Evolutionary conservation across 768 basidiomycete species (phyloP).

Genomic region (Termitomyces sp.): DNA sequence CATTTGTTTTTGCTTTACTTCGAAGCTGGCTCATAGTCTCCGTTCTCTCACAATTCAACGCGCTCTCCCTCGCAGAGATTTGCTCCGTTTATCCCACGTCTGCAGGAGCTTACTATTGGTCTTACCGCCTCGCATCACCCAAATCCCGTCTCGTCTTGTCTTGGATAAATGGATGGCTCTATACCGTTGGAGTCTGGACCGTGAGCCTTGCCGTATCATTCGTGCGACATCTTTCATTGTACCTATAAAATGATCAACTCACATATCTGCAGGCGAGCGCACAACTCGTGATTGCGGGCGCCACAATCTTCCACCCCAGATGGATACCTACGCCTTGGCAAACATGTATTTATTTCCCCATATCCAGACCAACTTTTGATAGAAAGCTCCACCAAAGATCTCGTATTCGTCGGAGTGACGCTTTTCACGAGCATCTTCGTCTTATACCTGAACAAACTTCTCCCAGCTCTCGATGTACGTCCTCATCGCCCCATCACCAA

Average conservation of each 20-base stretch:
- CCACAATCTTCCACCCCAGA: conserved; percentile 53
- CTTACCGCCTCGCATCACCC: conserved; percentile 56
- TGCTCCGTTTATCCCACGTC: conserved; percentile 62
- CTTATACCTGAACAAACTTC: conserved; percentile 52
- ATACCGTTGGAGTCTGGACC: conserved; percentile 68
- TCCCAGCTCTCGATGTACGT: conserved; percentile 49
- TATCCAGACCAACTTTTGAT: not conserved
- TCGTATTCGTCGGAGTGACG: conserved; percentile 57
- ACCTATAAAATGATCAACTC: not conserved
- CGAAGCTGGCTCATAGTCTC: conserved; percentile 54
- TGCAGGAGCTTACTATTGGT: conserved; percentile 68
- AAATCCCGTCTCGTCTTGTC: conserved; percentile 49
- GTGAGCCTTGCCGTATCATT: conserved; percentile 63
- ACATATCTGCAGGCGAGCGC: conserved; percentile 44
- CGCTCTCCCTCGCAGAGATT: conserved; percentile 57
- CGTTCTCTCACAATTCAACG: conserved; percentile 43
- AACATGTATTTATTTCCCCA: conserved; percentile 39
- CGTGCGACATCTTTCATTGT: conserved; percentile 29
- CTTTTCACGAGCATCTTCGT: conserved; percentile 47
- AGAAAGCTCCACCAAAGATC: conserved; percentile 29
- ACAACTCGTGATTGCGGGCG: conserved; percentile 59
- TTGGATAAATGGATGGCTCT: conserved; percentile 72
- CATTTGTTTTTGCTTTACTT: not conserved
- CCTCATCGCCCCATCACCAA: too few relatives aligned
- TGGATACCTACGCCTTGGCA: conserved; percentile 62